Percentiles rank a stretch among this genome's conserved stretches.
Evolutionary conservation across 2,329 filamentous ascomycete genomes (phyloP).

Genomic region (Cryphonectria naterciae): DNA sequence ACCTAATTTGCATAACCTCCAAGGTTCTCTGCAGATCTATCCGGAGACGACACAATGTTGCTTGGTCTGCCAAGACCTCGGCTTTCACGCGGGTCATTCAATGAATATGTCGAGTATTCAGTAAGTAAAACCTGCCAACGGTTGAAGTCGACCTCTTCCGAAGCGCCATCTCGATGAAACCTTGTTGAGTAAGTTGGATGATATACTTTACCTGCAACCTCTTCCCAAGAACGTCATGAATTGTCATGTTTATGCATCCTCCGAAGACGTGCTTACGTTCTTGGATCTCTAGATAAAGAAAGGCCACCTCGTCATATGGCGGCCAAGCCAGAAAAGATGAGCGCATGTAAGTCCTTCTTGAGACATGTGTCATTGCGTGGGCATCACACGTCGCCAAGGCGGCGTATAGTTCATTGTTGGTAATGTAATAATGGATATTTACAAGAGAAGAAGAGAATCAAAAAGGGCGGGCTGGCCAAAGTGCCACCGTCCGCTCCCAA

Average conservation of each 20-base stretch:
- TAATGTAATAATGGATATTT: not conserved
- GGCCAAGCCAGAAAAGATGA: not conserved
- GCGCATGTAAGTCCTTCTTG: not conserved
- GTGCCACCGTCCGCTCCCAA: not conserved
- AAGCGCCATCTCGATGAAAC: not conserved
- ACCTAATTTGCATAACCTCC: not conserved
- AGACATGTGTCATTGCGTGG: not conserved
- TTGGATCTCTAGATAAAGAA: not conserved
- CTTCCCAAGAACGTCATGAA: not conserved
- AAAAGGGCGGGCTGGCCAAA: not conserved
- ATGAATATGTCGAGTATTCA: not conserved
- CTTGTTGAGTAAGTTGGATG: not conserved
- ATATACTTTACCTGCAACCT: not conserved
- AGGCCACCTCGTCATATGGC: not conserved
- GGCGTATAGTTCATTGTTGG: not conserved
- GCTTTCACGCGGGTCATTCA: not conserved
- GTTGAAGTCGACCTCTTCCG: not conserved
- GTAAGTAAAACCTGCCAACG: not conserved
- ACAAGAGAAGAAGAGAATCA: not conserved
- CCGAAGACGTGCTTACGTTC: not conserved
- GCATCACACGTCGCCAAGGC: not conserved
- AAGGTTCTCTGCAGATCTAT: not conserved
- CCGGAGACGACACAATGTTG: not conserved
- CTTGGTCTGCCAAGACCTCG: not conserved
- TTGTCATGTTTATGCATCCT: not conserved